Base-by-base conservation (phyloP, 2,329 filamentous ascomycete genomes). In the Sphaceloma murrayae region DNA sequence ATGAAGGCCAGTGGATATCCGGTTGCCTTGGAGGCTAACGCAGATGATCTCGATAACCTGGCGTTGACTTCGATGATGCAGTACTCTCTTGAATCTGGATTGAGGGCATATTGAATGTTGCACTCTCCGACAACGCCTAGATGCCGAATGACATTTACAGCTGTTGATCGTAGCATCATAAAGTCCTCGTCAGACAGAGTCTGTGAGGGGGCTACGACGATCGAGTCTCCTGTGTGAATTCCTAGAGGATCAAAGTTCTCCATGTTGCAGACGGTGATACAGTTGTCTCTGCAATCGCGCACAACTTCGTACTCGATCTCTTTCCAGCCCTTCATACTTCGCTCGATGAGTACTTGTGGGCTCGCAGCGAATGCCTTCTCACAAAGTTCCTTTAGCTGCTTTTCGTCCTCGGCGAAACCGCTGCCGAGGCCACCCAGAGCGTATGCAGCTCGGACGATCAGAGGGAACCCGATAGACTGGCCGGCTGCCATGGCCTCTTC, bases 311-410 rank as follows among this genome's bases (percentile, higher is more conserved):
- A 98, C 65, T 98, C 91, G 51, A 96, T 93, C 66, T 98, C 91
- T 66, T 98, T 98, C 91, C 91, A 98, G 48, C 91, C 91, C 70
- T 96, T 96, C 89, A 98, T 96, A 69, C 86, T 94, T 63, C 85
- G 80, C 70, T 98, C 91, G 56, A 98, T 93, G 45, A 98, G 75
- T 5, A 98, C 85, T 62, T 98, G 91, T 6, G 91, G 91, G 60
- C 86, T 94, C 53, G 85, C 88, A 19, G 91, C 88, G 53, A 98
- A 87, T 5, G 91, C 89, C 67, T 94, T 94, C 63, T 85, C 81
- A 73, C 91, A 96, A 34, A 96, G 81, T 2, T 89, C 85, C 24
- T 83, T 68, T 32, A 96, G 72, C 63, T 98, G 79, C 2, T 75
- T 65, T 54, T 93, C 80, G 62, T 96, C 80, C 56, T 95, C 81